Evolutionary conservation across 148 eudicot species (phyloP), one percentile per base, ranked within the genome.

Genomic region (Pouteria glomerata): DNA sequence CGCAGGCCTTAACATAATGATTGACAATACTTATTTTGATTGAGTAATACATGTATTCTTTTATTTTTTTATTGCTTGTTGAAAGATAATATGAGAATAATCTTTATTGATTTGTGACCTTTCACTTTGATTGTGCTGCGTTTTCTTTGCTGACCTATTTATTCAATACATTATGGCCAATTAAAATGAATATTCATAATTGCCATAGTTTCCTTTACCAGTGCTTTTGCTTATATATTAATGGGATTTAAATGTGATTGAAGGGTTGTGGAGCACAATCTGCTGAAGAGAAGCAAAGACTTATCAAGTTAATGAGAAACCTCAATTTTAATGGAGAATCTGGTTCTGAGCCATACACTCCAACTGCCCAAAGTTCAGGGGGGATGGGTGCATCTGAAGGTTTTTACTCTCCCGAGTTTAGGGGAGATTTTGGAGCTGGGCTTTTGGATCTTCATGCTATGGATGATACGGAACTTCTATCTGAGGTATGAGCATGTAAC

Each of bases 381-480:
- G 85, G 76, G 41, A 68, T 76, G 63, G 85, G 83, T 70, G 72
- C 85, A 67, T 80, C 83, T 37, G 97, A 95, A 45, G 86, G 90
- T 64, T 86, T 81, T 66, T 85, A 86, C 68, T 88, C 96, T 69
- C 81, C 96, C 16, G 99, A 95, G 39, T 89, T 91, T 70, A 83
- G 96, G 76, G 99, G 99, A 57, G 99, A 95, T 82, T 95, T 95
- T 80, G 99, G 99, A 68, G 99, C 97, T 44, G 99, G 99, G 21
- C 96, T 95, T 81, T 81, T 95, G 88, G 99, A 95, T 73, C 81
- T 95, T 61, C 99, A 95, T 80, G 79, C 99, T 81, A 88, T 95
- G 97, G 99, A 95, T 88, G 99, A 95, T 77, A 89, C 96, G 4
- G 99, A 95, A 80, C 99, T 95, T 80, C 82, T 95, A 57, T 86